Evolutionary conservation across 2,329 filamentous ascomycete species (phyloP), one percentile per base, ranked within the genome.

Genomic region (Pseudocercospora eumusae): DNA sequence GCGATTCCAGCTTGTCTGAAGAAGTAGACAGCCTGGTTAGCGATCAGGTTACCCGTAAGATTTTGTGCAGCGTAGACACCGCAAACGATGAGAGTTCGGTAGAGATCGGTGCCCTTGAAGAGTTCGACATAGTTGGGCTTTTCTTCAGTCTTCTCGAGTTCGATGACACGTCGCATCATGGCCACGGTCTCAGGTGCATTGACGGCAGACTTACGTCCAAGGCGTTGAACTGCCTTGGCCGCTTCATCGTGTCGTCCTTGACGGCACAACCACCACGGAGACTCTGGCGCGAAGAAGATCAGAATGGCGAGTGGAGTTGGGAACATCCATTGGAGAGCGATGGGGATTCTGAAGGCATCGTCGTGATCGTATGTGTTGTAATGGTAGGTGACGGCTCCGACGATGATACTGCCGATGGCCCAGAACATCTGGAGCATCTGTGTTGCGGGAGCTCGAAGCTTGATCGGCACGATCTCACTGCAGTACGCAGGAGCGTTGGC

Each of bases 391-490:
- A 84, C 79, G 62, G 75, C 84, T 31, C 79, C 82, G 23, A 87
- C 85, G 61, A 88, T 85, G 71, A 88, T 87, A 36, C 75, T 73
- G 25, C 85, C 85, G 70, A 88, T 83, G 18, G 84, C 82, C 85
- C 85, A 88, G 77, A 84, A 85, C 84, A 87, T 87, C 75, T 88
- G 85, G 74, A 88, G 68, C 81, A 84, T 87, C 74, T 84, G 82
- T 2, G 85, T 88, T 4, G 80, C 80, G 20, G 84, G 81, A 57
- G 82, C 85, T 72, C 85, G 76, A 59, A 88, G 74, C 69, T 76
- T 76, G 57, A 88, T 79, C 1, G 85, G 85, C 2, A 86, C 83
- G 60, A 88, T 85, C 72, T 88, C 86, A 69, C 75, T 76, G 74
- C 81, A 84, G 77, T 87, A 88, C 6, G 86, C 85, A 0, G 86